Percentiles rank a stretch among this genome's conserved stretches.
Conservation (phyloP, 2,329 filamentous ascomycete genomes). For the Raffaelea arxii region DNA sequence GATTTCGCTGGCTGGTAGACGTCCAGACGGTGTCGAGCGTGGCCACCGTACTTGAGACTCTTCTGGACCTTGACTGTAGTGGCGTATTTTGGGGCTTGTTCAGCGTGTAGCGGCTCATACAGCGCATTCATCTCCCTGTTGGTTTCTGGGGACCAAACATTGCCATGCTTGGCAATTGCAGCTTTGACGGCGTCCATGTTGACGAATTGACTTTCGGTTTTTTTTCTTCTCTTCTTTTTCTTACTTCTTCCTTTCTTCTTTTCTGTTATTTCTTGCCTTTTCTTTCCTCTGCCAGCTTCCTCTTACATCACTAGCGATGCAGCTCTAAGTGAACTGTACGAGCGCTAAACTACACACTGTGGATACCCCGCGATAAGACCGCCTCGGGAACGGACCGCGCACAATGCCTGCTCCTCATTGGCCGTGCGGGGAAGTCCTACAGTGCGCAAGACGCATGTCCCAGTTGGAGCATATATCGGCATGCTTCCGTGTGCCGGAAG, state of each 20-base stretch:
- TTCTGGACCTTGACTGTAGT: background rate
- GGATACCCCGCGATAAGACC: too few relatives aligned
- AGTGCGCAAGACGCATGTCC: too few relatives aligned
- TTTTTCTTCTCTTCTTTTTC: background rate
- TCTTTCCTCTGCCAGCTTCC: too few relatives aligned
- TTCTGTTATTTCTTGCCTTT: too few relatives aligned
- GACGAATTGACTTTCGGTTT: background rate
- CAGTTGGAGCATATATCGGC: too few relatives aligned
- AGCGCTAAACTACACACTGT: too few relatives aligned
- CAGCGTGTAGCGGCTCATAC: background rate
- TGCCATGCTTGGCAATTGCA: background rate
- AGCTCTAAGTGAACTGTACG: too few relatives aligned
- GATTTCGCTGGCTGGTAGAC: constrained; percentile 8
- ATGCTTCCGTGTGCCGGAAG: too few relatives aligned
- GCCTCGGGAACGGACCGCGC: too few relatives aligned
- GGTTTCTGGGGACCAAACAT: background rate
- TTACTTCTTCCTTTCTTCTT: background rate
- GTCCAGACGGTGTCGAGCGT: constrained; percentile 10
- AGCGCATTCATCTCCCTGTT: background rate
- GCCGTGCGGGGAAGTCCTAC: too few relatives aligned
- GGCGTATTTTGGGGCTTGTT: background rate
- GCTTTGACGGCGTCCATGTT: background rate
- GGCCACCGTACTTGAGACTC: constrained; percentile 10
- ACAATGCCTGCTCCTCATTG: too few relatives aligned
- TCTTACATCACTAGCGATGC: too few relatives aligned